Conservation (phyloP, 306 rosid species). For the Begonia peltatifolia region DNA sequence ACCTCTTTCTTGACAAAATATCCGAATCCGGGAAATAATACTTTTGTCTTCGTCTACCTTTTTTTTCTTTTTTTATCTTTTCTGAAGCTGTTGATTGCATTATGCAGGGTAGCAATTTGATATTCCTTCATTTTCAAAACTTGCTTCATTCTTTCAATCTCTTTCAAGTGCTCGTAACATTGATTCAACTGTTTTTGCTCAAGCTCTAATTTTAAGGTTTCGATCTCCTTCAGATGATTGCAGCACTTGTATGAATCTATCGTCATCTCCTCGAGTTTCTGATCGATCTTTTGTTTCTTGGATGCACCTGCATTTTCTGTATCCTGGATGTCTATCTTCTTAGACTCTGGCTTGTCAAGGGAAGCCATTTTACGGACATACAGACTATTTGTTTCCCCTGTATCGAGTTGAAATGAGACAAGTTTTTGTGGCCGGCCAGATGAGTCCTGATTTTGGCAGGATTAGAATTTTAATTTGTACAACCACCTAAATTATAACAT, state of each 20-base stretch:
- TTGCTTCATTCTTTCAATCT: slow-evolving; percentile 32
- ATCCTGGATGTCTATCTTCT: slow-evolving; percentile 36
- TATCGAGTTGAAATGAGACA: slow-evolving; percentile 12
- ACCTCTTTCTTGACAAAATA: too few species aligned
- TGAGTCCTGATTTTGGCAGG: slow-evolving; percentile 33
- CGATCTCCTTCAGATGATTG: slow-evolving; percentile 21
- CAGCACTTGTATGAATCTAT: slow-evolving; percentile 11
- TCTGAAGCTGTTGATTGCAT: slow-evolving; percentile 15
- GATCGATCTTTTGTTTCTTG: slow-evolving; percentile 40
- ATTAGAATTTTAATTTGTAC: too few species aligned
- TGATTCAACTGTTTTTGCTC: slow-evolving; percentile 14
- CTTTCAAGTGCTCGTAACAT: slow-evolving; percentile 15
- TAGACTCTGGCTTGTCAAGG: slow-evolving; percentile 9
- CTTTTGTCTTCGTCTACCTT: slow-evolving; percentile 7
- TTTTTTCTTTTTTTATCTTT: slow-evolving; percentile 10
- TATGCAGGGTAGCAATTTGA: slow-evolving; percentile 27
- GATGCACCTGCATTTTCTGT: slow-evolving; percentile 15
- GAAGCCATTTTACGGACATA: slow-evolving; percentile 39
- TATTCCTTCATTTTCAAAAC: slow-evolving; percentile 33
- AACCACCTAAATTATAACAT: too few species aligned
- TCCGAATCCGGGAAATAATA: too few species aligned
- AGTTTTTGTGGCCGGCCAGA: slow-evolving; percentile 50
- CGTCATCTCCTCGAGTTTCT: slow-evolving; percentile 12
- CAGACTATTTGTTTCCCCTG: slow-evolving; percentile 17
- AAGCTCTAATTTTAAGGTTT: slow-evolving; percentile 21